Conservation (phyloP, 345 rosid species). For the Citrus medica region DNA sequence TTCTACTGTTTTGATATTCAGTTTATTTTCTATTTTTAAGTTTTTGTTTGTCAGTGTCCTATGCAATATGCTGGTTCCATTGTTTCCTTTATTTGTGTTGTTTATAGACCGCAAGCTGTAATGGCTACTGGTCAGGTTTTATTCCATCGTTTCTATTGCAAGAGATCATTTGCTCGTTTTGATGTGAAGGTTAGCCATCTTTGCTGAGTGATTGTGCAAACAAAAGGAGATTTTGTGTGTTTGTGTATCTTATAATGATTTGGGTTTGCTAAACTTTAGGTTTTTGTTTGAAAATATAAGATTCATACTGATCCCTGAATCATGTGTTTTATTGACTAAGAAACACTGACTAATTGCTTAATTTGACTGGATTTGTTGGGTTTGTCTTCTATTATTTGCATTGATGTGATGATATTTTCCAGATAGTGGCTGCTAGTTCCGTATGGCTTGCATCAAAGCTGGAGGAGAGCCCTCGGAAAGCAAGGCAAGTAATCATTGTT, state of each 20-base stretch:
- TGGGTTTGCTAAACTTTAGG: neutral
- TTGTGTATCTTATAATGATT: neutral
- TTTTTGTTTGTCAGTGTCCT: neutral
- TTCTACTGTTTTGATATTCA: slow-evolving; percentile 9
- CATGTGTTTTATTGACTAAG: neutral
- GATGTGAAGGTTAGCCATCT: slow-evolving; percentile 64
- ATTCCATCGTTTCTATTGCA: slow-evolving; percentile 92
- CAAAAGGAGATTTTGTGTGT: neutral
- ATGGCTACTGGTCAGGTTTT: slow-evolving; percentile 99
- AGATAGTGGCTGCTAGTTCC: slow-evolving; percentile 94
- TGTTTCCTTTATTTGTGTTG: slow-evolving; percentile 20
- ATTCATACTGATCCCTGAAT: neutral
- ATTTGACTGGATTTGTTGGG: neutral
- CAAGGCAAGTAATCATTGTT: slow-evolving; percentile 87
- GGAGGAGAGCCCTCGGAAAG: slow-evolving; percentile 84
- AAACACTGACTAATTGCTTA: neutral
- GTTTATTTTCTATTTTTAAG: neutral
- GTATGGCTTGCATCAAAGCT: slow-evolving; percentile 91
- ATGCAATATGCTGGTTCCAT: neutral
- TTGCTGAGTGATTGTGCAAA: neutral
- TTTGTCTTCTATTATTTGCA: slow-evolving; percentile 7
- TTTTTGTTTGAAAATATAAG: neutral
- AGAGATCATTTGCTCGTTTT: slow-evolving; percentile 87
- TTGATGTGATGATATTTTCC: slow-evolving; percentile 19
- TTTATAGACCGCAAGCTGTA: slow-evolving; percentile 81